Evolutionary conservation across 164 flowering plant species (phyloP).

Genomic region (Vitis rupestris): DNA sequence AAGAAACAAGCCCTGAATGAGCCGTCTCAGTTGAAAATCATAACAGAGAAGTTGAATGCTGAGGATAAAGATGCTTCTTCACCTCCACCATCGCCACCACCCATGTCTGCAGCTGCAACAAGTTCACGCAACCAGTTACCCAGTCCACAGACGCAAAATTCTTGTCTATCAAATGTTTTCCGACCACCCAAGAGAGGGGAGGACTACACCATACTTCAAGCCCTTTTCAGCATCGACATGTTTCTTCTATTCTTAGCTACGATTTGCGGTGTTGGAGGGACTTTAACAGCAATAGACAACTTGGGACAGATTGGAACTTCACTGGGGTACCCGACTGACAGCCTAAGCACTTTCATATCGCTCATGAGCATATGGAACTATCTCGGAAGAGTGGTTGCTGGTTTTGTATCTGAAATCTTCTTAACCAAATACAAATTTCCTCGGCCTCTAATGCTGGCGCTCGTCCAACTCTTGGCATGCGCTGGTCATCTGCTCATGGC

Average conservation of each 20-base stretch:
- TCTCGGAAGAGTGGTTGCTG: constrained; percentile 46
- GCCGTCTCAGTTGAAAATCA: not conserved
- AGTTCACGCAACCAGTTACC: not conserved
- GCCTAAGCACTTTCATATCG: constrained; percentile 55
- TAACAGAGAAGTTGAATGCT: too few relatives aligned
- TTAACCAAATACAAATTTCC: constrained; percentile 48
- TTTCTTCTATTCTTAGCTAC: constrained; percentile 48
- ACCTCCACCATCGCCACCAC: not conserved
- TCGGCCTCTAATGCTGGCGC: constrained; percentile 49
- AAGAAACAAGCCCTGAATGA: not conserved
- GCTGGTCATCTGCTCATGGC: constrained; percentile 36
- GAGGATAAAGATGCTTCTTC: too few relatives aligned
- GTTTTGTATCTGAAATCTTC: constrained; percentile 51
- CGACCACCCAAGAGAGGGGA: constrained; percentile 56
- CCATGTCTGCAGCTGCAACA: not conserved
- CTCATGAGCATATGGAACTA: constrained; percentile 71
- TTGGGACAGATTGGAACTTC: constrained; percentile 65
- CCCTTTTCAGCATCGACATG: constrained; percentile 63
- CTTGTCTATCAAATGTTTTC: constrained; percentile 32
- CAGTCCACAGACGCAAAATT: not conserved
- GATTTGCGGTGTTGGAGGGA: constrained; percentile 57
- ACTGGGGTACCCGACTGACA: constrained; percentile 32
- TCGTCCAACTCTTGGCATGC: constrained; percentile 40
- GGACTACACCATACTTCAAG: constrained; percentile 66
- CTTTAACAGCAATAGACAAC: constrained; percentile 62